Percentiles rank a stretch among this genome's conserved stretches.
phyloP scores from a whole-genome alignment of 140 eudicot species.

The Cichorium intybus region DNA sequence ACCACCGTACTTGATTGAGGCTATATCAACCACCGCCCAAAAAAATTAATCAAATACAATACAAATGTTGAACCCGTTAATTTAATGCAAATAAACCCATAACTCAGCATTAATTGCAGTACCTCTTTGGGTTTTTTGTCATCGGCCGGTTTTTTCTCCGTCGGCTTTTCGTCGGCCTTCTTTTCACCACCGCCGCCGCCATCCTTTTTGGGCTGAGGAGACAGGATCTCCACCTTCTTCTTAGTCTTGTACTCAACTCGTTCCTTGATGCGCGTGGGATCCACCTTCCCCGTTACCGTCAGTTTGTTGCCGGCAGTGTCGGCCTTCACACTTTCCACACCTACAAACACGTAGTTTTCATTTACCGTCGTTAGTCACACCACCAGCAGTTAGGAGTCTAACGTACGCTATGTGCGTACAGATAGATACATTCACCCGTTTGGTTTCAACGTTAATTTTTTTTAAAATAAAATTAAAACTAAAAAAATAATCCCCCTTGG shows the following conservation, averaged over 20 bases:
- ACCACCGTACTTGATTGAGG: conserved; percentile 64
- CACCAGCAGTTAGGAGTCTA: conserved; percentile 3
- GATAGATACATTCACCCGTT: conserved; percentile 10
- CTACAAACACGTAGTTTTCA: conserved; percentile 31
- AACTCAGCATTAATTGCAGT: conserved; percentile 13
- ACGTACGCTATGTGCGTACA: conserved; percentile 24
- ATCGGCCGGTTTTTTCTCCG: conserved; percentile 50
- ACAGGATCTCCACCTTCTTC: conserved; percentile 79
- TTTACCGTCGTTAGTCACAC: conserved; percentile 18
- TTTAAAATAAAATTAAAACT: background rate
- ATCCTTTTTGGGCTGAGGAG: conserved; percentile 80
- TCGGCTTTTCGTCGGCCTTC: conserved; percentile 40
- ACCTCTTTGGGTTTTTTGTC: conserved; percentile 82
- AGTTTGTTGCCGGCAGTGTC: conserved; percentile 55
- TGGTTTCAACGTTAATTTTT: background rate
- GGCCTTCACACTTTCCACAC: conserved; percentile 75
- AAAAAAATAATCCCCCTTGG: conserved; percentile 15
- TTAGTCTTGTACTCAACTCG: conserved; percentile 63
- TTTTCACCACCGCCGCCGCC: conserved; percentile 43
- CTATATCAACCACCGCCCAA: conserved; percentile 36
- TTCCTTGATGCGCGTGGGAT: conserved; percentile 64
- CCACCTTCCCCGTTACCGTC: conserved; percentile 77
- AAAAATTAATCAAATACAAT: background rate
- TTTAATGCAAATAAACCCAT: background rate
- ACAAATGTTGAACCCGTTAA: background rate